These are phyloP conservation scores for Aureobasidium sp. DNA, from an alignment of 2,329 filamentous ascomycete genomes.

Conservation along the genomic window DNA sequence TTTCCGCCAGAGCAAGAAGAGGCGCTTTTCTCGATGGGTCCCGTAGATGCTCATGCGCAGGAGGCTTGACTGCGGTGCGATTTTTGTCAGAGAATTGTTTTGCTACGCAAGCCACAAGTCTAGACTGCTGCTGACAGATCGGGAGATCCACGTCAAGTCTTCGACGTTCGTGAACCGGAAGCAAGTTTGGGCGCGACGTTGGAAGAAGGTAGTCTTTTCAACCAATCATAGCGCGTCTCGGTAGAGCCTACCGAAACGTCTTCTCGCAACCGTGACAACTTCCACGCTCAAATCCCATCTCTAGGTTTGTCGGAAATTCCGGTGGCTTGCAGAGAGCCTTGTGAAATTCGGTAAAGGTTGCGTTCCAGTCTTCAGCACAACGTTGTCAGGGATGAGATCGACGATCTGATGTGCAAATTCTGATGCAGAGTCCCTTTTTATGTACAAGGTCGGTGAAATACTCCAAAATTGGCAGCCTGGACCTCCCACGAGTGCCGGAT, in stretches of 20 bases:
- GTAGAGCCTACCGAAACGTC: background rate
- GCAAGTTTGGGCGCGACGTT: background rate
- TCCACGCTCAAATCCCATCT: background rate
- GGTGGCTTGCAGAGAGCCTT: constrained; percentile 2
- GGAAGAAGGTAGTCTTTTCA: background rate
- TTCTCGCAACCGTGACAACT: constrained; percentile 3
- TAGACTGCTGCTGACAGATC: constrained; percentile 8
- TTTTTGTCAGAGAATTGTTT: constrained; percentile 4
- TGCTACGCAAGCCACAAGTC: constrained; percentile 7
- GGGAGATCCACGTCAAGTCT: background rate
- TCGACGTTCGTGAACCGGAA: background rate
- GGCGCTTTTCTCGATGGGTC: background rate
- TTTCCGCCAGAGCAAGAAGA: background rate
- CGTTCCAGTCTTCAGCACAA: background rate
- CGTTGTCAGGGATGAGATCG: constrained; percentile 3
- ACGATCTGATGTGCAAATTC: background rate
- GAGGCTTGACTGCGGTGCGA: background rate
- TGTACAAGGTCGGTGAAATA: background rate
- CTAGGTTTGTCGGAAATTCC: constrained; percentile 3
- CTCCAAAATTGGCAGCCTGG: background rate
- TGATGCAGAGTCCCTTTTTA: background rate
- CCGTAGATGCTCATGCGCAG: background rate
- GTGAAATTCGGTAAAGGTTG: background rate
- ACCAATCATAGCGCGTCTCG: background rate
- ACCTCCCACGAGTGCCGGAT: background rate